Evolutionary conservation across 305 asterid genomes (phyloP), one percentile per base, ranked within the genome.

Genomic region (Coffea humblotiana): DNA sequence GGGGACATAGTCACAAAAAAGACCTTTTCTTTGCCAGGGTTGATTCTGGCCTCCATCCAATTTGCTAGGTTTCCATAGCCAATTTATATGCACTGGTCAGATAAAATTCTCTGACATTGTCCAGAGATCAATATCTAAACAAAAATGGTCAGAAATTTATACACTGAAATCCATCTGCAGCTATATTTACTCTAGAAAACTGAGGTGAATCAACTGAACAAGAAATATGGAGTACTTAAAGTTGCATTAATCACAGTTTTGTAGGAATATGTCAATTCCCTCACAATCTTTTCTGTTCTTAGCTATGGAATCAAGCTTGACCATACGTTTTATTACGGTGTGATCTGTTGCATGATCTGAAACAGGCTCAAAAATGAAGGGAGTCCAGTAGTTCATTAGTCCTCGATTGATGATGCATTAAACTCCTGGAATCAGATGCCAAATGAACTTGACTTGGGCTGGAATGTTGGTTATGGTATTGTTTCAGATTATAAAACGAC

Each of bases 291-390:
- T 80, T 82, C 91, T 82, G 77, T 93, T 97, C 80, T 92, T 92
- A 13, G 91, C 91, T 2, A 93, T 75, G 10, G 99, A 90, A 77
- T 92, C 97, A 3, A 95, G 96, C 83, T 82, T 90, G 78, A 92
- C 97, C 74, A 92, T 80, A 1, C 99, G 90, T 67, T 94, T 92
- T 18, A 49, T 76, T n/a, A 92, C 96, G 0, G 95, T 91, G 79
- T 94, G 98, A 69, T 92, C 91, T 6, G 91, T 90, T 29, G 97
- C 99, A 29, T 94, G 96, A 82, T 96, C 99, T 67, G 98, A 94
- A 80, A 94, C 88, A 3, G 99, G 91, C 32, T 32, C 85, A 32
- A 32, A 1, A 32, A 32, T 32, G 32, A 32, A 32, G 32, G 32
- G 32, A 32, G 2, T 32, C 32, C 32, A 32, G 32, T 32, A 32